Evolutionary conservation across 305 asterid genomes (phyloP), one percentile per base, ranked within the genome.

Genomic region (Rubia peregrina): DNA sequence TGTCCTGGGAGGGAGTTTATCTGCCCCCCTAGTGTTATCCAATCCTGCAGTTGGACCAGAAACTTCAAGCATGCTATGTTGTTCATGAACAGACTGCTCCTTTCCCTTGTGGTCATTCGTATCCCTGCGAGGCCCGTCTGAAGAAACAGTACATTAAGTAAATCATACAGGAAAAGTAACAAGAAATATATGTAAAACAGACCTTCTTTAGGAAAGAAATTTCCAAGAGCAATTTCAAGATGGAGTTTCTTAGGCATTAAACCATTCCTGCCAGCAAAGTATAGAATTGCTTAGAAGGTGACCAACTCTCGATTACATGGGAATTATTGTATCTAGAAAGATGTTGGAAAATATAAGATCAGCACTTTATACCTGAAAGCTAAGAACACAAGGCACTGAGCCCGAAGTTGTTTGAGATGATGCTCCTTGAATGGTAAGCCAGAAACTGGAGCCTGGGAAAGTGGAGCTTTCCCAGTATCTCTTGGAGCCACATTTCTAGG

Each of bases 211-310:
- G 90, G 78, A 81, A 77, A 75, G 76, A 85, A 75, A 77, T 90
- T 89, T 77, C 98, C 99, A 56, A 95, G 95, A 69, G 99, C 99
- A 80, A 92, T 87, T 76, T 95, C 99, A 76, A 95, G 99, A 84
- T 95, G 99, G 82, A 88, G 92, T 79, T 89, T 85, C 87, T 92
- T 95, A 11, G 99, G 99, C 85, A 85, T 79, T 83, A 95, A 70
- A 71, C 96, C 96, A 77, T 92, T 95, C 85, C 98, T 91, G 83
- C 84, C 75, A 65, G 75, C 67, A 70, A 30, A 79, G 78, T 75
- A 65, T 21, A 75, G 10, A 42, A 30, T 9, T 19, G 69, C 36
- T 56, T 64, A 17, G 49, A 75, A 36, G 36, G 61, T 49, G 41
- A 61, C 65, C 48, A 19, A 63, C 13, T 63, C 48, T 21, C 19